phyloP scores from a whole-genome alignment of 768 basidiomycete genomes.

The Lactarius evosmus region DNA sequence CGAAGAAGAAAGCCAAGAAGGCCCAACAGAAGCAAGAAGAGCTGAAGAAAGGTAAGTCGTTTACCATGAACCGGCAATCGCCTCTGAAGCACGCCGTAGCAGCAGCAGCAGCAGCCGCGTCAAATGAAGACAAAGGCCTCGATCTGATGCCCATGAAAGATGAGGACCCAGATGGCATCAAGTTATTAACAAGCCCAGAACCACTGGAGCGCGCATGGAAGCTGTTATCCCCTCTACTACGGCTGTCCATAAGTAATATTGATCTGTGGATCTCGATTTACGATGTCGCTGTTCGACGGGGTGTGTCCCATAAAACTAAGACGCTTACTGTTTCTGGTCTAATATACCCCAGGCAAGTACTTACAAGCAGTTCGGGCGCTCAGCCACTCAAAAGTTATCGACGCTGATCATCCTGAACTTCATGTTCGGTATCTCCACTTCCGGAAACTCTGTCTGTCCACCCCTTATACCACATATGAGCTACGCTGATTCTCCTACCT shows the following conservation, averaged over 20 bases:
- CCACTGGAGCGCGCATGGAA: slow-evolving; percentile 75
- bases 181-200: slow-evolving; percentile 58
- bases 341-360: slow-evolving; percentile 57
- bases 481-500: slow-evolving; percentile 11
- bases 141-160: slow-evolving; percentile 58
- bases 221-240: slow-evolving; percentile 59
- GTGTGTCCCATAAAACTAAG: slow-evolving; percentile 45
- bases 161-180: slow-evolving; percentile 80
- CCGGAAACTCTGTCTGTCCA: slow-evolving; percentile 47
- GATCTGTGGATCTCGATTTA: slow-evolving; percentile 74
- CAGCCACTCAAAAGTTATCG: slow-evolving; percentile 49
- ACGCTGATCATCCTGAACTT: slow-evolving; percentile 59
- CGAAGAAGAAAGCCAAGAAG: slow-evolving; percentile 85
- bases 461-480: background rate
- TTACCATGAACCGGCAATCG: slow-evolving; percentile 10
- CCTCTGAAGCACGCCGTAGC: slow-evolving; percentile 21
- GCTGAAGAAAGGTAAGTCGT: slow-evolving; percentile 59
- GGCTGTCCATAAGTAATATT: slow-evolving; percentile 49
- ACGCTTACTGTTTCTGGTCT: slow-evolving; percentile 5
- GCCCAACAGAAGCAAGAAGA: slow-evolving; percentile 68
- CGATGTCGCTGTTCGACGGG: slow-evolving; percentile 78
- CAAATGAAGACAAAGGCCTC: slow-evolving; percentile 68
- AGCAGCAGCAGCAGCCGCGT: slow-evolving; percentile 37
- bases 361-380: slow-evolving; percentile 76
- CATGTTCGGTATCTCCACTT: slow-evolving; percentile 71